A percentile compares a stretch with the other conserved stretches of the same genome.
Evolutionary conservation across 2,329 filamentous ascomycete genomes (phyloP).

Genomic region (Penicillium sp.): DNA sequence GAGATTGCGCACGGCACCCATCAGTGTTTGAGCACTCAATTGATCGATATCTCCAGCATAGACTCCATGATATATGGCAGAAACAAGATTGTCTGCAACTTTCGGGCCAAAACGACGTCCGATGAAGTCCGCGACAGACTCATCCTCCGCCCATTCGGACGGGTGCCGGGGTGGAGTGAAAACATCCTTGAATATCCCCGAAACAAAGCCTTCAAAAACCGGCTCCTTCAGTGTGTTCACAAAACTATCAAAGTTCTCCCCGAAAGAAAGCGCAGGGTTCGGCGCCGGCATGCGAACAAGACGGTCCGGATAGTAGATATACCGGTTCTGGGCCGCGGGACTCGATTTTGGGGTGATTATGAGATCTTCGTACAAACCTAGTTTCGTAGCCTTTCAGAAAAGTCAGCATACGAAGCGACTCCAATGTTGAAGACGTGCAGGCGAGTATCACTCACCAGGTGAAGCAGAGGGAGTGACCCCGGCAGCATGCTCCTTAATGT

Average conservation of each 20-base stretch:
- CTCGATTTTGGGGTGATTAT: constrained; percentile 53
- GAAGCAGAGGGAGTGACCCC: constrained; percentile 66
- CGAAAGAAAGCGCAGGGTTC: constrained; percentile 23
- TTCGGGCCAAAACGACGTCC: constrained; percentile 53
- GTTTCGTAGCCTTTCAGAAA: constrained; percentile 53
- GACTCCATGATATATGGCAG: constrained; percentile 78
- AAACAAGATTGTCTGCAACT: constrained; percentile 70
- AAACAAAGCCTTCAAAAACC: constrained; percentile 43
- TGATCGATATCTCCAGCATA: constrained; percentile 86
- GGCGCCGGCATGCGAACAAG: constrained; percentile 63
- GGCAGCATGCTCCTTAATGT: constrained; percentile 61
- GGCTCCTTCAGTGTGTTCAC: constrained; percentile 50
- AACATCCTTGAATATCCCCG: constrained; percentile 36
- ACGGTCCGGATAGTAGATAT: constrained; percentile 84
- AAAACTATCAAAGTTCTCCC: constrained; percentile 24
- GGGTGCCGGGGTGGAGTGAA: constrained; percentile 35
- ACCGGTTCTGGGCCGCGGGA: constrained; percentile 63
- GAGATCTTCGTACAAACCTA: constrained; percentile 59
- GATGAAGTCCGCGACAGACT: constrained; percentile 70
- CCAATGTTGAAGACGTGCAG: background rate
- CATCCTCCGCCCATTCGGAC: constrained; percentile 52
- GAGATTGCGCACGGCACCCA: constrained; percentile 52
- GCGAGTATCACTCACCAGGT: constrained; percentile 59
- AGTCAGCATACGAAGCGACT: constrained; percentile 1
- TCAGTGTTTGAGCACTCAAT: constrained; percentile 68